A percentile compares a stretch with the other conserved stretches of the same genome.
These are phyloP conservation scores for Saturnispora mendoncae DNA, from an alignment of 805 yeast species.

Conservation along the genomic window DNA sequence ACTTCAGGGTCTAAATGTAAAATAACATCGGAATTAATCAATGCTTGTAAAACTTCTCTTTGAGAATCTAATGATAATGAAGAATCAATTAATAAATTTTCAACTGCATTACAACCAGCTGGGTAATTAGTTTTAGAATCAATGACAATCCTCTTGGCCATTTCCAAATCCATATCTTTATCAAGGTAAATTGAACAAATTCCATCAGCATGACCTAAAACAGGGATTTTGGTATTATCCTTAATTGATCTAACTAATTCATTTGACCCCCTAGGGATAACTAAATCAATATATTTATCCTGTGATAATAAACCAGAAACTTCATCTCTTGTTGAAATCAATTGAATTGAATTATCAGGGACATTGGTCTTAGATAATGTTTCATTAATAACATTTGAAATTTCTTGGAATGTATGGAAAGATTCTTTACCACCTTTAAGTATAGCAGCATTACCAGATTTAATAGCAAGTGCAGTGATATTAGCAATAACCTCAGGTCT, in stretches of 20 bases:
- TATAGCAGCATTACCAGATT: constrained; percentile 95
- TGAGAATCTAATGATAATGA: constrained; percentile 23
- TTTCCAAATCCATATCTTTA: constrained; percentile 61
- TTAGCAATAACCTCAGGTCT: constrained; percentile 99
- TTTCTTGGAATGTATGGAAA: constrained; percentile 68
- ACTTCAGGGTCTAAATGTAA: constrained; percentile 45
- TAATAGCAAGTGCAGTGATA: constrained; percentile 89
- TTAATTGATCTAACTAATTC: constrained; percentile 83
- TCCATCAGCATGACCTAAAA: constrained; percentile 98
- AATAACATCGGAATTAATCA: constrained; percentile 61
- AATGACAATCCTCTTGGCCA: constrained; percentile 66
- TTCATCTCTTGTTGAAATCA: constrained; percentile 83
- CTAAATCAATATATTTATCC: constrained; percentile 86
- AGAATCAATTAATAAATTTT: constrained; percentile 64
- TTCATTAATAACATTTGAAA: constrained; percentile 61
- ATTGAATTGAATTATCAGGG: constrained; percentile 75
- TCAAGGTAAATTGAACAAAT: constrained; percentile 85
- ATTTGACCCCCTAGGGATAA: constrained; percentile 97
- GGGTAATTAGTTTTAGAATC: constrained; percentile 96
- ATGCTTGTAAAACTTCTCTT: constrained; percentile 24
- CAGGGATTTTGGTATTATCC: constrained; percentile 86
- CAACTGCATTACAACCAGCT: constrained; percentile 98
- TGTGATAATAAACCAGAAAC: constrained; percentile 77
- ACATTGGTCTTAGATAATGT: constrained; percentile 58
- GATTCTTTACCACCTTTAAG: constrained; percentile 97